A percentile compares a stretch with the other conserved stretches of the same genome.
Conservation (phyloP, 129 eudicot genomes). For the Flaveria sonorensis region DNA sequence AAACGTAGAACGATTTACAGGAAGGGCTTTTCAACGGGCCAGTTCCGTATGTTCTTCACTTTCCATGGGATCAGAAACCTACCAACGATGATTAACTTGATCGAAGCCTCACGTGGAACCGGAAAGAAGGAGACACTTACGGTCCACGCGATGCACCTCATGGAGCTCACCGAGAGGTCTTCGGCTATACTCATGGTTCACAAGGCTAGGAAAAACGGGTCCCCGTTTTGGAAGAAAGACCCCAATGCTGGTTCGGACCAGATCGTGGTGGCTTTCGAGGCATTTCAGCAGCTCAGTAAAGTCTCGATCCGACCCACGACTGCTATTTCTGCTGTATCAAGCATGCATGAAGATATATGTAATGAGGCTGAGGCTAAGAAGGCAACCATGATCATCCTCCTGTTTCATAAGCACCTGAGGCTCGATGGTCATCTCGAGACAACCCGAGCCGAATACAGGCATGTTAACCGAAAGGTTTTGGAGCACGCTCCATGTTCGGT, state of each 20-base stretch:
- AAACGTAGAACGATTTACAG: conserved; percentile 56
- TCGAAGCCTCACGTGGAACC: conserved; percentile 77
- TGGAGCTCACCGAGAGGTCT: conserved; percentile 92
- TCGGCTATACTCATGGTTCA: conserved; percentile 97
- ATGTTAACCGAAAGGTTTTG: conserved; percentile 71
- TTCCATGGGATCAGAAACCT: conserved; percentile 73
- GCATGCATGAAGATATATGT: conserved; percentile 85
- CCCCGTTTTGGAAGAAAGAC: conserved; percentile 79
- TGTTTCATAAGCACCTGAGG: conserved; percentile 77
- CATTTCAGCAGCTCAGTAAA: conserved; percentile 69
- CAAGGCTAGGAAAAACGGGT: conserved; percentile 72
- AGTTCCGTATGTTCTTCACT: conserved; percentile 59
- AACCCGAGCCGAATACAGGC: conserved; percentile 64
- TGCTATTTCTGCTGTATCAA: conserved; percentile 65
- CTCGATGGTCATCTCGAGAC: conserved; percentile 81
- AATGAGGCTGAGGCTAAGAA: conserved; percentile 59
- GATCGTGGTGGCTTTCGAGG: conserved; percentile 78
- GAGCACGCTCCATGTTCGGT: conserved; percentile 86
- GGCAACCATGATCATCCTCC: conserved; percentile 65
- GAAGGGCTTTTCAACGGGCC: conserved; percentile 37
- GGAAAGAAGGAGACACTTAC: conserved; percentile 60
- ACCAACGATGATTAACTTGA: conserved; percentile 61
- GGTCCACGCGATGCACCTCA: conserved; percentile 92
- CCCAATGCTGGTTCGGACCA: conserved; percentile 44
- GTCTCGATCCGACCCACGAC: conserved; percentile 78